Conservation (phyloP, 1,139 yeast genomes). For the Pichia sp. region DNA sequence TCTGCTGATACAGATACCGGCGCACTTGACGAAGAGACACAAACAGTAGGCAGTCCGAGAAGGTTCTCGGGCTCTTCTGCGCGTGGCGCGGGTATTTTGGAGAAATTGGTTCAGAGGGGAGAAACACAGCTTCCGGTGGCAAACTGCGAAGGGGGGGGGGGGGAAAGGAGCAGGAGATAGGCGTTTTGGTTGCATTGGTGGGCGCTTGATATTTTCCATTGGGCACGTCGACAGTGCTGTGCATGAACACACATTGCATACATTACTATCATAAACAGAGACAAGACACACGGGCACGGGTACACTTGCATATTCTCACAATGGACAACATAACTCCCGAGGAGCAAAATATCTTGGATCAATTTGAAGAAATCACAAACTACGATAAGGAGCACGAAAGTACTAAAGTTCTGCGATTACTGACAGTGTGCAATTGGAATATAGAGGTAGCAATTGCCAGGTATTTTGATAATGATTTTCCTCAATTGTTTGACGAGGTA, state of each 20-base stretch:
- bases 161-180: not conserved
- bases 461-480: slow-evolving; percentile 47
- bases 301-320: not conserved
- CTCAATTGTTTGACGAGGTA: slow-evolving; percentile 25
- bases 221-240: no score
- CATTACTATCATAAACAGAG: not conserved
- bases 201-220: no score
- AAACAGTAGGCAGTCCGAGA: slow-evolving; percentile 1
- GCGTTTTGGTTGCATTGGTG: not conserved
- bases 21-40: not conserved
- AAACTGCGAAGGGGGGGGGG: not conserved
- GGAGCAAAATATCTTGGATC: slow-evolving; percentile 31
- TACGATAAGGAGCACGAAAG: slow-evolving; percentile 36
- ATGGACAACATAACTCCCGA: slow-evolving; percentile 26
- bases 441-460: slow-evolving; percentile 47
- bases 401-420: slow-evolving; percentile 37
- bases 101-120: not conserved
- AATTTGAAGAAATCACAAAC: slow-evolving; percentile 47
- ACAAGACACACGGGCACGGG: not conserved
- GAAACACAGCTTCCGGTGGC: not conserved
- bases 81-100: slow-evolving; percentile 1
- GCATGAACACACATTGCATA: no score
- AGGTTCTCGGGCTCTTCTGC: slow-evolving; percentile 2
- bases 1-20: not conserved
- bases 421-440: slow-evolving; percentile 44